phyloP scores from a whole-genome alignment of 768 basidiomycete genomes.

The Lactarius hengduanensis region DNA sequence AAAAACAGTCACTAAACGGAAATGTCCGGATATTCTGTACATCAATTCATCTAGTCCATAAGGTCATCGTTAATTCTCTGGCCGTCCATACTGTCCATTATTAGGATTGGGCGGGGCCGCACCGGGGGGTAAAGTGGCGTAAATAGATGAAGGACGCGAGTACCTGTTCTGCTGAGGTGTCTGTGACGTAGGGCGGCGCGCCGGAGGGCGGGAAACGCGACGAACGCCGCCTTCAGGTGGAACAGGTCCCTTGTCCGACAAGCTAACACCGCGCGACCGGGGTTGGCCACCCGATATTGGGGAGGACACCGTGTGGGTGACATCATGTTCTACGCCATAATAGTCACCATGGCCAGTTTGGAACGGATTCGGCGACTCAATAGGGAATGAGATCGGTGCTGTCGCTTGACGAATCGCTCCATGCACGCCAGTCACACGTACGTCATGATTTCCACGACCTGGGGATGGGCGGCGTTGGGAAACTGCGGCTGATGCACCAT shows the following conservation, averaged over 20 bases:
- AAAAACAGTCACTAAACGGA: constrained; percentile 22
- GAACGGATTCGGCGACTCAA: constrained; percentile 12
- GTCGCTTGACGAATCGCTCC: constrained; percentile 9
- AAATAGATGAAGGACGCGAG: constrained; percentile 55
- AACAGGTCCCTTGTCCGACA: constrained; percentile 83
- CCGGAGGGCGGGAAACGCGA: constrained; percentile 63
- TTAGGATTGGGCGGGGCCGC: constrained; percentile 51
- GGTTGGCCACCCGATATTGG: constrained; percentile 19
- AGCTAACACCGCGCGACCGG: constrained; percentile 60
- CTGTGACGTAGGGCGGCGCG: constrained; percentile 61
- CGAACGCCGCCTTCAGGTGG: constrained; percentile 79
- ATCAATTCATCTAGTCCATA: constrained; percentile 22
- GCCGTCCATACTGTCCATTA: constrained; percentile 2
- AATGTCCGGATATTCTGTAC: constrained; percentile 19
- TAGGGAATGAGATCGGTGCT: constrained; percentile 12
- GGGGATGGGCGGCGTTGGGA: constrained; percentile 21
- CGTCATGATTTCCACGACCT: constrained; percentile 26
- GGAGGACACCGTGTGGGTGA: neutral
- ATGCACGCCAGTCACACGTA: neutral
- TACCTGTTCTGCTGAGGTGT: constrained; percentile 60
- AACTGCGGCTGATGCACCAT: constrained; percentile 5
- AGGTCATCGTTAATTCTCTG: constrained; percentile 5
- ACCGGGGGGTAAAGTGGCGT: constrained; percentile 61
- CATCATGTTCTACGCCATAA: constrained; percentile 13
- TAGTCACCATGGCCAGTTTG: constrained; percentile 12